These are phyloP conservation scores for Lunasporangiospora selenospora DNA, from an alignment of 192 early-diverging fungal species.

Conservation along the genomic window DNA sequence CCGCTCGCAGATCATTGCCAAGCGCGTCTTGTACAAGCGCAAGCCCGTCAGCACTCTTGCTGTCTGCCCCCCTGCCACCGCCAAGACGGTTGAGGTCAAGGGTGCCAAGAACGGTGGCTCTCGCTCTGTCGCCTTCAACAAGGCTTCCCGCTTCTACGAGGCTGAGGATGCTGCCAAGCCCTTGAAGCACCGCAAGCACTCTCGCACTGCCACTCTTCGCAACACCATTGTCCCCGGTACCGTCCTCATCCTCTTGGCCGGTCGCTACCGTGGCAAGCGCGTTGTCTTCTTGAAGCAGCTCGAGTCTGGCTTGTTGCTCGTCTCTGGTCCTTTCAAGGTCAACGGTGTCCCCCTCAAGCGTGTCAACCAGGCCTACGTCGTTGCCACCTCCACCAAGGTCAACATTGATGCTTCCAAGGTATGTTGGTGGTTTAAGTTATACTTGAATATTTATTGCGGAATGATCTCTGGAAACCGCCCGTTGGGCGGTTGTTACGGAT, in stretches of 20 bases:
- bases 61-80: conserved; percentile 51
- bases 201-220: conserved; percentile 79
- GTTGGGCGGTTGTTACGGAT: too few species aligned
- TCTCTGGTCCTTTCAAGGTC: conserved; percentile 97
- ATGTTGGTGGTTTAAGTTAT: too few species aligned
- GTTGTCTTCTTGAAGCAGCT: conserved; percentile 99
- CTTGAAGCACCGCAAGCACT: conserved; percentile 83
- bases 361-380: conserved; percentile 99
- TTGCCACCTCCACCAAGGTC: conserved; percentile 99
- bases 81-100: conserved; percentile 73
- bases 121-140: conserved; percentile 71
- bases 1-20: conserved; percentile 83
- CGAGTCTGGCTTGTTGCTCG: conserved; percentile 91
- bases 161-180: conserved; percentile 84
- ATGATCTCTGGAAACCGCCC: too few species aligned
- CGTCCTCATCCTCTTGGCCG: conserved; percentile 89
- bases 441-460: too few species aligned
- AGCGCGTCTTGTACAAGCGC: conserved; percentile 91
- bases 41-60: conserved; percentile 62
- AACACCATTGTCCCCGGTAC: conserved; percentile 93
- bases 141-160: conserved; percentile 81
- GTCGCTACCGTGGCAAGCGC: conserved; percentile 97
- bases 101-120: conserved; percentile 85
- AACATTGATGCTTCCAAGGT: conserved; percentile 82
- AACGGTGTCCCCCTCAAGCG: conserved; percentile 99